Evolutionary conservation across 148 eudicot species (phyloP), one percentile per base, ranked within the genome.

Genomic region (Rhododendron simsii): DNA sequence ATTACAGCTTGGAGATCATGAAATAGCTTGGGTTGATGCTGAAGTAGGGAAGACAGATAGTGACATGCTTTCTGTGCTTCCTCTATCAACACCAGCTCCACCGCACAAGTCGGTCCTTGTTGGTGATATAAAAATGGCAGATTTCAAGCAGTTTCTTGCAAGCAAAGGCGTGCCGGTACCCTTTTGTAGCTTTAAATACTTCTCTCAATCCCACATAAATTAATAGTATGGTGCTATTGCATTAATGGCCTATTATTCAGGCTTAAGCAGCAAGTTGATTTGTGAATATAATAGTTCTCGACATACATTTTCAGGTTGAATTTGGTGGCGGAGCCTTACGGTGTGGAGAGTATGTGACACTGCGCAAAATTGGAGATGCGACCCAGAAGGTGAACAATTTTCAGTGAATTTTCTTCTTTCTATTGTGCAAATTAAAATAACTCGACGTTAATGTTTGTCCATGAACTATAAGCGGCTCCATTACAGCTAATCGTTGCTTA

Each of bases 81-180:
- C 99, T 87, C 90, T 93, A 55, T 93, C 99, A 79, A 87, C 87
- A 61, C 87, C 93, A 82, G 90, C 98, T 37, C 95, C 95, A 75
- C 88, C 93, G n/a, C 99, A 97, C 89, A 97, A 97, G 85, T 94
- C 98, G 21, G 98, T 97, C 41, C 90, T 97, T 82, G 99, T 97
- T 84, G 99, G 99, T 33, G 99, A 97, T 89, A 82, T 97, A 21
- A 97, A 97, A 89, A 92, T 97, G 98, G 93, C 99, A 10, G 99
- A 97, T 88, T 94, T 97, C 86, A 95, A 94, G 93, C 99, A 95
- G 88, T 97, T 91, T 87, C 92, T 97, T 57, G 95, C 98, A 65
- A 92, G 96, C 92, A 91, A 94, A 87, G 98, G 98, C 83, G 88
- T 97, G 83, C 98, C 93, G 98, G 99, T 97, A 92, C 53, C 28